Base-by-base conservation (phyloP, 2,329 filamentous ascomycete genomes). In the Hypoxylon sp. region DNA sequence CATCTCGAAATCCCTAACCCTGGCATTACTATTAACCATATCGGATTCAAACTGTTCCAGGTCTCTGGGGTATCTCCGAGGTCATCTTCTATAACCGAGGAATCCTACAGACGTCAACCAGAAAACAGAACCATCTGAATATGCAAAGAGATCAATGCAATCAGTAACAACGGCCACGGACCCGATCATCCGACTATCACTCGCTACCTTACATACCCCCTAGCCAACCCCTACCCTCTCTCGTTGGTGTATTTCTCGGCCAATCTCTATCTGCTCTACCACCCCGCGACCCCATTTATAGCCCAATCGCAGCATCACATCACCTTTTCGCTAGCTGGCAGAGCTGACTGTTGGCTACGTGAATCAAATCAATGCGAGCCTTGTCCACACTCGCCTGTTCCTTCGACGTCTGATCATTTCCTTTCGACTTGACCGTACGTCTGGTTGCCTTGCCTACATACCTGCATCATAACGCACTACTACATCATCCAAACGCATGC, bases 401-500 rank as follows among this genome's bases (percentile, higher is more conserved):
- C 39, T 57, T 57, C 19, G 29, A 58, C 55, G n/a, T 61, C 59
- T 62, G 63, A 64, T 69, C 66, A 67, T 67, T 67, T 67, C 59
- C 53, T 47, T 62, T 33, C 42, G 17, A 44, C 50, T 63, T 65
- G 63, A 69, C 67, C 67, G 68, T 58, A 71, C 66, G 53, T 59
- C 47, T 59, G 26, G 53, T 37, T 59, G 53, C 51, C 59, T 59
- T 59, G 37, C 59, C 52, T 65, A 24, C 19, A 22, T 22, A 22
- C 47, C 48, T 62, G 58, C 68, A 61, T 52, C 65, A 37, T 51
- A 33, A 42, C 58, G 46, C 51, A 50, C 48, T 59, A 46, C 57
- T 59, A 51, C 62, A 57, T 62, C 47, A 50, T 63, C 24, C 61
- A 66, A 64, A 64, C 59, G 29, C 42, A 52, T 59, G 54, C 46